Evolutionary conservation across 345 rosid genomes (phyloP).

Genomic region (rapeseed (Brassica napus)): DNA sequence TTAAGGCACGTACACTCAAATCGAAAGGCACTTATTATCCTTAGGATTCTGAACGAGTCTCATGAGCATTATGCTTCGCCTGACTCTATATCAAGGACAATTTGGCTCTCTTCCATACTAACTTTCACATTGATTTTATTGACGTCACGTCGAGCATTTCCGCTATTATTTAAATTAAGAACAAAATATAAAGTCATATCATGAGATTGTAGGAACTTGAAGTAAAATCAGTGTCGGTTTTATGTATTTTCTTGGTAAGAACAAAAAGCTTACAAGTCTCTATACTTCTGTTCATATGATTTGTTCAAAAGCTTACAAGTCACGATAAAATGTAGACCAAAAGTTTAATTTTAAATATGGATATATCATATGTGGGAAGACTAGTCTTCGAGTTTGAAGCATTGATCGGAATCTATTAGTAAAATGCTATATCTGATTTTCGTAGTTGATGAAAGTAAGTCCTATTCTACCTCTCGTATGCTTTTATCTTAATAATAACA

Average conservation of each 20-base stretch:
- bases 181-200: constrained; percentile 3
- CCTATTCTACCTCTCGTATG: neutral
- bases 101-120: constrained; percentile 30
- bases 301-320: neutral
- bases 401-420: neutral
- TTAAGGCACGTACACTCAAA: neutral
- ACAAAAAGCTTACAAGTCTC: neutral
- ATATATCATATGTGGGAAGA: neutral
- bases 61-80: constrained; percentile 21
- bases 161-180: neutral
- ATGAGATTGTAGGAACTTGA: constrained; percentile 7
- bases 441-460: neutral
- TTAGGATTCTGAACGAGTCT: constrained; percentile 10
- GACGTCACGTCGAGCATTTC: constrained; percentile 5
- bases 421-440: neutral
- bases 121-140: neutral
- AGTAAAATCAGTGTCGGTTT: neutral
- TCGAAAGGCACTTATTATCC: neutral
- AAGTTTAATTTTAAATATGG: neutral
- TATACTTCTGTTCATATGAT: neutral
- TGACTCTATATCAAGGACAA: constrained; percentile 21
- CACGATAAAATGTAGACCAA: constrained; percentile 4
- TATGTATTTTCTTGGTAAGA: neutral
- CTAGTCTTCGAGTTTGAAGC: neutral
- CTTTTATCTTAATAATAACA: neutral